Evolutionary conservation across 148 eudicot genomes (phyloP), one percentile per base, ranked within the genome.

Genomic region (Polygonum maritimum): DNA sequence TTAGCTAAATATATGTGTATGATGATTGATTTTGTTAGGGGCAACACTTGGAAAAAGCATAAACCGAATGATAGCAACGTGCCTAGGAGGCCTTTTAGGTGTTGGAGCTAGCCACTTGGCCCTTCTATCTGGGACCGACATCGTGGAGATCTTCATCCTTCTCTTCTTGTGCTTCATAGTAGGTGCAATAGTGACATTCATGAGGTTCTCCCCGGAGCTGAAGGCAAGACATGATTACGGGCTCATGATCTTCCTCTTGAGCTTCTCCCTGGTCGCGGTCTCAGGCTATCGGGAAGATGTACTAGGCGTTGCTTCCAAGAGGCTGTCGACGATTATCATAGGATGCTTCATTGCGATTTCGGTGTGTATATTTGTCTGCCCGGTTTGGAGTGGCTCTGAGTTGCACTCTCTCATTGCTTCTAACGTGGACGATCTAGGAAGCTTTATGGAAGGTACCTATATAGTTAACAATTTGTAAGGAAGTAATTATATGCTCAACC

Each of bases 321-420:
- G 94, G 58, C 75, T 92, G 0, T 79, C 82, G 21, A 87, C 97
- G 3, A 77, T 92, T 26, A 60, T 84, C 2, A 82, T 88, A 5
- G 79, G 98, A 38, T 84, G 83, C 51, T 21, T 83, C 2, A 78
- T 85, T 10, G 83, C 90, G 10, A 78, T 89, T 31, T 5, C 86
- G 13, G 51, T 84, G 0, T 86, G 88, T 76, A 74, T 89, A 7
- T 35, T 85, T 3, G 70, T 93, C 1, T 87, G 81, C 39, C 98
- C 96, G 0, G 91, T 87, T 8, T 93, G 96, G 98, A 96, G 88
- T n/a, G 96, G 98, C 7, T 76, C 83, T 35, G 96, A 90, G 58
- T 89, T 93, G 69, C 92, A 89, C 69, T 77, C 83, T 7, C 86
- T 80, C 22, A 80, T 86, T 22, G 80, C 87, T 69, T 5, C 41